Evolutionary conservation across 805 yeast species (phyloP), one percentile per base, ranked within the genome.

Genomic region (Jamesozyma jinghongensis): DNA sequence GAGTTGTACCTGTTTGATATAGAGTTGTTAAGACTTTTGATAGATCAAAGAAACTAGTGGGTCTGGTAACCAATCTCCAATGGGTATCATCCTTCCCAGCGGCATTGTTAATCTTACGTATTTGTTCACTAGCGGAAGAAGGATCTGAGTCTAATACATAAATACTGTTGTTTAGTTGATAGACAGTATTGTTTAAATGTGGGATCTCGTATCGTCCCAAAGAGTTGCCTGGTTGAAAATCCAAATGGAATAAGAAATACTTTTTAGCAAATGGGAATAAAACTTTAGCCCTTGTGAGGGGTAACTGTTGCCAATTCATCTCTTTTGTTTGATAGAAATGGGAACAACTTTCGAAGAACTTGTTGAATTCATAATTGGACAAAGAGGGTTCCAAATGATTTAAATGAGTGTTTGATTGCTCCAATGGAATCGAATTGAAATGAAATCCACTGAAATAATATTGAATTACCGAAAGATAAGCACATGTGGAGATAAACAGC

Each of bases 401-500:
- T n/a, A n/a, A n/a, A n/a, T n/a, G n/a, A n/a, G n/a, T n/a, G 34
- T 45, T 46, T 13, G 6, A 32, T 8, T 32, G 26, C 6, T 22
- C 26, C 14, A 49, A 42, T 25, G 48, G 45, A 12, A 36, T 40
- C 2, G 48, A 45, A 61, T 51, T 58, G 63, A 47, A 45, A 44
- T 45, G 56, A 70, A 43, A 77, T 38, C 57, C 56, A 40, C 46
- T 72, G 39, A 74, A 66, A 57, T 79, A 81, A 45, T 79, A 78
- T 49, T 81, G 85, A 28, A 82, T 76, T 3, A 81, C 73, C 3
- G 88, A 73, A 43, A 88, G 69, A 59, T 88, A 90, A 7, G 90
- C 81, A 40, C 84, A 65, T 3, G 95, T 81, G 2, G 94, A 92
- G 32, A 85, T 59, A 37, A 87, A 63, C 12, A 90, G 71, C 5